phyloP scores from a whole-genome alignment of 352 stramenopile genomes.

The Phytophthora podocarpi region DNA sequence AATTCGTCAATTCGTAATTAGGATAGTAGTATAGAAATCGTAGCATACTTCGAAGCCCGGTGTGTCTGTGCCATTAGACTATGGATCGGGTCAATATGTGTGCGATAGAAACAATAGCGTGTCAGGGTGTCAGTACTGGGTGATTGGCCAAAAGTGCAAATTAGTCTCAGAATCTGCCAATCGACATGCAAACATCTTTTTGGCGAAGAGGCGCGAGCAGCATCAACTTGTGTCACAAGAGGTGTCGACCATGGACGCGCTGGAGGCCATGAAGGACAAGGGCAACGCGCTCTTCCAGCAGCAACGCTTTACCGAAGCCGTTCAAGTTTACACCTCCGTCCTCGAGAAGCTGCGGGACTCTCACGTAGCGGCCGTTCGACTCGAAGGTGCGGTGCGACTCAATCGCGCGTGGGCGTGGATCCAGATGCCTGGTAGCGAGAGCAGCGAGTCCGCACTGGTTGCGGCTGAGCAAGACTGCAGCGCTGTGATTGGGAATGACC shows the following conservation, averaged over 20 bases:
- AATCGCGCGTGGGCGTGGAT: constrained; percentile 71
- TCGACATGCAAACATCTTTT: constrained; percentile 71
- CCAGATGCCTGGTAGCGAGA: constrained; percentile 31
- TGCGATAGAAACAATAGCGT: constrained; percentile 70
- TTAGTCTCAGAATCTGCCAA: constrained; percentile 87
- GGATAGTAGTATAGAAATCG: constrained; percentile 6
- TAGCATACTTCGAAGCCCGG: constrained; percentile 88
- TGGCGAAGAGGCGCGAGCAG: too few relatives aligned
- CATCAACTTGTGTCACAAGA: too few relatives aligned
- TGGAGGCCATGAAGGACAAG: constrained; percentile 58
- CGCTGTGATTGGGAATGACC: constrained; percentile 66
- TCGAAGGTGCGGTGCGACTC: constrained; percentile 61
- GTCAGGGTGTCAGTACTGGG: constrained; percentile 90
- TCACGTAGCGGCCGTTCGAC: constrained; percentile 11
- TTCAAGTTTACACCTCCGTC: constrained; percentile 50
- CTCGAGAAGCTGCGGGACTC: constrained; percentile 20
- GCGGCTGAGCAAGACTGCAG: constrained; percentile 78
- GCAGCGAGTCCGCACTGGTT: constrained; percentile 6
- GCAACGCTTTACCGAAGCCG: constrained; percentile 45
- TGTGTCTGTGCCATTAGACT: constrained; percentile 91
- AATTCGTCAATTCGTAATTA: constrained; percentile 32
- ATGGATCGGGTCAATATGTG: constrained; percentile 89
- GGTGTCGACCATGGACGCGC: constrained; percentile 26
- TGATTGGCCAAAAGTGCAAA: constrained; percentile 36
- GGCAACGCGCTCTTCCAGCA: constrained; percentile 68